Conservation (phyloP, 257 asterid genomes). For the Solanum dulcamara region DNA sequence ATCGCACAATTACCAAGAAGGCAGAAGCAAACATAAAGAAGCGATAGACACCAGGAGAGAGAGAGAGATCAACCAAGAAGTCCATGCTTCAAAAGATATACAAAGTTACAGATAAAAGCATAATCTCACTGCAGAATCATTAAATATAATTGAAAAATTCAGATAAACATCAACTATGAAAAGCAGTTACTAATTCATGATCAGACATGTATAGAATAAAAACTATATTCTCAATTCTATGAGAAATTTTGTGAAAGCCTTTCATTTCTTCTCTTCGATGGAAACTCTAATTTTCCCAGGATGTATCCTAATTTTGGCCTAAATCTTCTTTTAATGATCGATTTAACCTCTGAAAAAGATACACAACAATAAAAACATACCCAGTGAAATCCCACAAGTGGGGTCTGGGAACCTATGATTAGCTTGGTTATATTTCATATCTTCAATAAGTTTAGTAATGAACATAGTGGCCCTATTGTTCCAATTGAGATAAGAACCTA, state of each 20-base stretch:
- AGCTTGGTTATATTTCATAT: not conserved
- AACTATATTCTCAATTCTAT: not conserved
- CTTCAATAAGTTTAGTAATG: not conserved
- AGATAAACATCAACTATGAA: not conserved
- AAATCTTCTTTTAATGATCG: not conserved
- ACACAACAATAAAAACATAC: too few species aligned
- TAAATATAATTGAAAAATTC: not conserved
- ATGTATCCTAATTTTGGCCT: not conserved
- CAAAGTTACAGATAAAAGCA: not conserved
- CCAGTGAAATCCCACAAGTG: too few species aligned
- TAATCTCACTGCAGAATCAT: not conserved
- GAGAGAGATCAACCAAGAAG: not conserved
- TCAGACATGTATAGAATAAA: not conserved
- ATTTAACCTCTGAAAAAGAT: not conserved
- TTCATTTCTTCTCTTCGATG: not conserved
- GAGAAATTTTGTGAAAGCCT: not conserved
- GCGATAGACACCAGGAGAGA: not conserved
- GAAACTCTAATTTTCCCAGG: not conserved
- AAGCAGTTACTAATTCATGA: not conserved
- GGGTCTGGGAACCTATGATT: too few species aligned
- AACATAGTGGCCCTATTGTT: not conserved
- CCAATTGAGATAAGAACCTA: not conserved
- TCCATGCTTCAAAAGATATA: not conserved
- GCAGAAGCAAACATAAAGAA: not conserved
- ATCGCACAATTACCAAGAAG: not conserved